Conservation (phyloP, 192 early-diverging fungal species). For the Coemansia sp. region DNA sequence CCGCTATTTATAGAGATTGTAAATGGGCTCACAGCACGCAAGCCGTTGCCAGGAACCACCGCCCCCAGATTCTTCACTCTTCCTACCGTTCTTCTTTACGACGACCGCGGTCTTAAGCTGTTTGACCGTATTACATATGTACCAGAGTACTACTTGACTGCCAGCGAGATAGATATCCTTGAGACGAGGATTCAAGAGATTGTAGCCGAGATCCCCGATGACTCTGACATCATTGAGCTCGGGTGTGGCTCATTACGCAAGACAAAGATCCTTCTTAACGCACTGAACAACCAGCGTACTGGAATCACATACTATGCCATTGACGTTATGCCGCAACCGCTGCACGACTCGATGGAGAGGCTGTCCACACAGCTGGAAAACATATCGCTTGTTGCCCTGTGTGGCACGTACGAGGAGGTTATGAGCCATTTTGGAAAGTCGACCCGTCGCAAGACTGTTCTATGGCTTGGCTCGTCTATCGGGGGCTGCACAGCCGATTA, state of each 20-base stretch:
- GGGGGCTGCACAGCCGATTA: constrained; percentile 73
- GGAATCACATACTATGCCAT: constrained; percentile 85
- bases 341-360: constrained; percentile 68
- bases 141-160: constrained; percentile 85
- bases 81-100: constrained; percentile 87
- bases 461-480: constrained; percentile 92
- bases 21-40: constrained; percentile 19
- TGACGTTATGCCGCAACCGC: constrained; percentile 78
- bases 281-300: constrained; percentile 63
- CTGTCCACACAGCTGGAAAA: constrained; percentile 64
- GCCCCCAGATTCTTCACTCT: constrained; percentile 12
- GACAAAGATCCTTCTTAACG: constrained; percentile 76
- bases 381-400: constrained; percentile 74
- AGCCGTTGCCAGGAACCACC: constrained; percentile 18
- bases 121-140: constrained; percentile 91
- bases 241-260: constrained; percentile 91
- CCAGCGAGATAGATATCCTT: constrained; percentile 83
- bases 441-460: constrained; percentile 65
- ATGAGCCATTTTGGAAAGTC: constrained; percentile 59
- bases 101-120: constrained; percentile 77
- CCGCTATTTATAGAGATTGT: constrained; percentile 31
- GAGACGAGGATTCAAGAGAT: constrained; percentile 62
- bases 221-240: constrained; percentile 79
- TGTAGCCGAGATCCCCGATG: constrained; percentile 62
- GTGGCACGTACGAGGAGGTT: constrained; percentile 88